These are phyloP conservation scores for Cladosporium oxysporum DNA, from an alignment of 2,329 filamentous ascomycete genomes.

Conservation along the genomic window DNA sequence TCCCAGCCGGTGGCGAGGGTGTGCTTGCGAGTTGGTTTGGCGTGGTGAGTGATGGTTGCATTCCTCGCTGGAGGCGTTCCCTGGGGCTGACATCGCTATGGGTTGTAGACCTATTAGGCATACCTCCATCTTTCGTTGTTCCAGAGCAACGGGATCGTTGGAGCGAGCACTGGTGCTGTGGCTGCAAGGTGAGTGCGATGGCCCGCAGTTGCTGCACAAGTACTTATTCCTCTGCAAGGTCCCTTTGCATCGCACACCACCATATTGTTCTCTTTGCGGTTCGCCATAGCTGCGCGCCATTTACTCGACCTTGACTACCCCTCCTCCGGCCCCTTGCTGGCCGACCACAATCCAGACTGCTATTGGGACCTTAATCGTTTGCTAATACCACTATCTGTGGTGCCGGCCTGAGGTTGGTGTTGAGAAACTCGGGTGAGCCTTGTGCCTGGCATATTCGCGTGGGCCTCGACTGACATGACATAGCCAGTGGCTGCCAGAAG, in stretches of 20 bases:
- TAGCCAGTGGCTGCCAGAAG: slow-evolving; percentile 28
- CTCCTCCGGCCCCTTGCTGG: slow-evolving; percentile 30
- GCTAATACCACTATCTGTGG: slow-evolving; percentile 23
- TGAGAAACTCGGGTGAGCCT: slow-evolving; percentile 27
- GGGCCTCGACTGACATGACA: slow-evolving; percentile 27
- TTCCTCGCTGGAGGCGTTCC: slow-evolving; percentile 35
- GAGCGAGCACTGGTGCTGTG: slow-evolving; percentile 20
- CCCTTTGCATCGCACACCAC: slow-evolving; percentile 25
- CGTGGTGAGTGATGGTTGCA: slow-evolving; percentile 27
- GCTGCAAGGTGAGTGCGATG: slow-evolving; percentile 26
- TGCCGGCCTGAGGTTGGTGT: slow-evolving; percentile 23
- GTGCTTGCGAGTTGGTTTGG: slow-evolving; percentile 16
- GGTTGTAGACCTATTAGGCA: slow-evolving; percentile 19
- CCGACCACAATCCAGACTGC: slow-evolving; percentile 33
- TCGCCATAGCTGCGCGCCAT: slow-evolving; percentile 17
- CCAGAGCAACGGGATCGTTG: slow-evolving; percentile 27
- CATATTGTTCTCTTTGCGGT: slow-evolving; percentile 26
- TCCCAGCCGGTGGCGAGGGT: slow-evolving; percentile 9
- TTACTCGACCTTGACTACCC: slow-evolving; percentile 5
- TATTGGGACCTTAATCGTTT: slow-evolving; percentile 28
- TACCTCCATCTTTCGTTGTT: slow-evolving; percentile 25
- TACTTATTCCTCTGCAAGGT: slow-evolving; percentile 33
- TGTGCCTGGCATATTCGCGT: slow-evolving; percentile 36
- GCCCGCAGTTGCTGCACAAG: slow-evolving; percentile 28
- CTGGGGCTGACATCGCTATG: slow-evolving; percentile 20